Evolutionary conservation across 192 early-diverging fungal species (phyloP).

Genomic region (Chytriomyces confervae): DNA sequence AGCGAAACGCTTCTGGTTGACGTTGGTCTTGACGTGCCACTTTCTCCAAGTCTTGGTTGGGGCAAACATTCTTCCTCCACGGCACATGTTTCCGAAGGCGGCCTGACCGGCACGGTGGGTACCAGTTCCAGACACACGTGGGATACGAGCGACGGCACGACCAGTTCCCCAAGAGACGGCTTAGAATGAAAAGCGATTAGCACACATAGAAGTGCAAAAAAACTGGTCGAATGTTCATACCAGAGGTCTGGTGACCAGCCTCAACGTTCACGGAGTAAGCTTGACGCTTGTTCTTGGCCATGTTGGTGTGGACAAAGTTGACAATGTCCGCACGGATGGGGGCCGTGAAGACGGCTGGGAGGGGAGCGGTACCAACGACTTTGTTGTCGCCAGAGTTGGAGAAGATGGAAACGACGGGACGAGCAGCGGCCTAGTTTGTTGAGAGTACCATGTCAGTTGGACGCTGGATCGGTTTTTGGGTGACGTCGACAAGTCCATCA

Average conservation of each 20-base stretch:
- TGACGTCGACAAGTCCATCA: not conserved
- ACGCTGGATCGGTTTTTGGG: not conserved
- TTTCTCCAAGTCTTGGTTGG: constrained; percentile 99
- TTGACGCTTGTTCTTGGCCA: constrained; percentile 99
- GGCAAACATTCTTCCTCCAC: constrained; percentile 99
- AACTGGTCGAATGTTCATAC: not conserved
- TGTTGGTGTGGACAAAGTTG: constrained; percentile 94
- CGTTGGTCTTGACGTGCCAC: constrained; percentile 99
- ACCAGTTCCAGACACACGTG: constrained; percentile 94
- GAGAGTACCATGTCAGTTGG: not conserved
- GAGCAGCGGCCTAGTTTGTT: constrained; percentile 45
- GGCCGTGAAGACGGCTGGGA: constrained; percentile 93
- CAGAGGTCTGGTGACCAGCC: constrained; percentile 99
- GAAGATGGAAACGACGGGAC: constrained; percentile 93
- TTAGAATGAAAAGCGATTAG: not conserved
- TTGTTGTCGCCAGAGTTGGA: constrained; percentile 74
- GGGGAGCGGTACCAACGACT: constrained; percentile 69
- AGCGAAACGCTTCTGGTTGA: constrained; percentile 98
- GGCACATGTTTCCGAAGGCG: constrained; percentile 99
- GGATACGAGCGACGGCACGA: constrained; percentile 99
- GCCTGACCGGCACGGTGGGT: constrained; percentile 98
- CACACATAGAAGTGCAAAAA: not conserved
- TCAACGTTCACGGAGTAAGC: constrained; percentile 93
- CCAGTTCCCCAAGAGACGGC: constrained; percentile 58
- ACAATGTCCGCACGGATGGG: constrained; percentile 97